phyloP scores from a whole-genome alignment of 2,329 filamentous ascomycete species.

The Penicillium crustosum region DNA sequence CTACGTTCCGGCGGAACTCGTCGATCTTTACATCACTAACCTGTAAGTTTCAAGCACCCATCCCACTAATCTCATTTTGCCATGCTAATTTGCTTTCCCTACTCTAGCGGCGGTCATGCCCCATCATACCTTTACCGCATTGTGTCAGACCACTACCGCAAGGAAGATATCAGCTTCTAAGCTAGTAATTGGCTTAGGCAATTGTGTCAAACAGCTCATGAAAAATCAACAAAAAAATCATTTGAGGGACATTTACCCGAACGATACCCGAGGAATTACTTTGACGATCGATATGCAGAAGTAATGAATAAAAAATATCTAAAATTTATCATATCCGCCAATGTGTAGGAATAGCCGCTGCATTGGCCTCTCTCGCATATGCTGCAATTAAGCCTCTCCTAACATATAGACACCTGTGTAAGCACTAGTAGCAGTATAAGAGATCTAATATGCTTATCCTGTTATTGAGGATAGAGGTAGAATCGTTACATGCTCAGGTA shows the following conservation, averaged over 20 bases:
- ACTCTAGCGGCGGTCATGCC: slow-evolving; percentile 58
- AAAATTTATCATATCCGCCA: background rate
- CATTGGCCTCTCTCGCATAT: background rate
- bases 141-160: slow-evolving; percentile 64
- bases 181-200: background rate
- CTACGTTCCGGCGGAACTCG: slow-evolving; percentile 73
- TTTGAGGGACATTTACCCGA: slow-evolving; percentile 13
- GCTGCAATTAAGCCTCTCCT: background rate
- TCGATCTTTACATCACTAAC: slow-evolving; percentile 69
- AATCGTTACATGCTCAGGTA: background rate
- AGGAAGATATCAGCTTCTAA: slow-evolving; percentile 58
- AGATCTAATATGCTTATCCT: background rate
- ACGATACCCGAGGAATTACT: slow-evolving; percentile 27
- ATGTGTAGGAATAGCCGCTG: background rate
- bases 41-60: slow-evolving; percentile 54
- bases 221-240: slow-evolving; percentile 4
- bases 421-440: background rate
- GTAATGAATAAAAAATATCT: slow-evolving; percentile 7
- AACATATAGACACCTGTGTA: background rate
- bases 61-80: background rate
- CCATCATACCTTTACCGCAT: slow-evolving; percentile 65
- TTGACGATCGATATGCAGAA: slow-evolving; percentile 21
- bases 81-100: slow-evolving; percentile 17
- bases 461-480: background rate
- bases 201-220: background rate